phyloP scores from a whole-genome alignment of 148 eudicot species.

The Vaccinium darrowii region DNA sequence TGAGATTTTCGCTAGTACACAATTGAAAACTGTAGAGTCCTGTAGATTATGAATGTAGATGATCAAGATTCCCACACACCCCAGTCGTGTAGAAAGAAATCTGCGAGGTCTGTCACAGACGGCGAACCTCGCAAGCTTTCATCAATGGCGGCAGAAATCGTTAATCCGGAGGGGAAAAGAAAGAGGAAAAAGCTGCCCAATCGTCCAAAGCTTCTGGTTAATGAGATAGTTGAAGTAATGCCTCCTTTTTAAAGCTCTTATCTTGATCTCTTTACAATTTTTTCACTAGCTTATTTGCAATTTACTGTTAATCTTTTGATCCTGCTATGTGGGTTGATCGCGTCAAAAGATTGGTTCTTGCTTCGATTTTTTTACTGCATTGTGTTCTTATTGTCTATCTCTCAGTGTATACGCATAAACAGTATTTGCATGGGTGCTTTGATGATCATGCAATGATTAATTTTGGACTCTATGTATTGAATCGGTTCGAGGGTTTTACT shows the following conservation, averaged over 20 bases:
- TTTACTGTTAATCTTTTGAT: not conserved
- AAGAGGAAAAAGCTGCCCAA: not conserved
- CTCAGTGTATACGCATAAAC: not conserved
- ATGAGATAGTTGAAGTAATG: conserved; percentile 39
- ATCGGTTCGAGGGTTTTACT: not conserved
- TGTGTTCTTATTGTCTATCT: not conserved
- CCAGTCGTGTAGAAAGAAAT: not conserved
- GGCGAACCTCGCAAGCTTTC: conserved; percentile 1
- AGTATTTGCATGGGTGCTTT: not conserved
- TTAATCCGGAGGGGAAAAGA: not conserved
- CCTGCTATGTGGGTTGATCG: not conserved
- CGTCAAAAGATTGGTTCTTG: not conserved
- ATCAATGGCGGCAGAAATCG: conserved; percentile 31
- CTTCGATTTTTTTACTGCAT: not conserved
- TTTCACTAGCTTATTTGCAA: not conserved
- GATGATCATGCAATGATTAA: not conserved
- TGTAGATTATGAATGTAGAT: conserved; percentile 16
- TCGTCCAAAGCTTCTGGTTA: conserved; percentile 13
- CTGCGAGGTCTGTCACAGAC: not conserved
- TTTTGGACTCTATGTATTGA: not conserved
- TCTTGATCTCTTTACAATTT: not conserved
- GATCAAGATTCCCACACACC: not conserved
- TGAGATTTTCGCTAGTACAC: not conserved
- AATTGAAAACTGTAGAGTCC: not conserved
- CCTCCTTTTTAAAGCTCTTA: not conserved